Evolutionary conservation across 2,329 filamentous ascomycete species (phyloP).

Genomic region (Diaporthe velutina): DNA sequence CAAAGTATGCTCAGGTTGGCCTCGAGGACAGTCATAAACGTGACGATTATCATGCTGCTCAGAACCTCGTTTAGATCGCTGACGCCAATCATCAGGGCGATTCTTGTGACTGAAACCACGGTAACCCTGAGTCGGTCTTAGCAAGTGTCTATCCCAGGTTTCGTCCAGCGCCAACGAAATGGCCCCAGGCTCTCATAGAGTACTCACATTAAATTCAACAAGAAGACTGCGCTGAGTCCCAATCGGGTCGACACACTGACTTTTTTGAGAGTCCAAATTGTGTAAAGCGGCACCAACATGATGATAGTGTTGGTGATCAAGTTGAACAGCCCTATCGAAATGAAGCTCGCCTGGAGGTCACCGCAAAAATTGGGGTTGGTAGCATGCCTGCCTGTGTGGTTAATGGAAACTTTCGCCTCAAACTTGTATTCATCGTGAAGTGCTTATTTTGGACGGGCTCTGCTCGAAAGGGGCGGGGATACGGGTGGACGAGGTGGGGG

Average conservation of each 20-base stretch:
- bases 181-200: background rate
- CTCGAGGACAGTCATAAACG: slow-evolving; percentile 29
- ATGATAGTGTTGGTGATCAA: slow-evolving; percentile 54
- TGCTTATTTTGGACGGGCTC: background rate
- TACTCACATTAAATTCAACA: slow-evolving; percentile 33
- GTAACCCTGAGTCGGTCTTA: slow-evolving; percentile 23
- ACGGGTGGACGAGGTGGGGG: too few relatives aligned
- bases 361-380: slow-evolving; percentile 44
- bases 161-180: too few relatives aligned
- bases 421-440: background rate
- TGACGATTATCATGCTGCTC: background rate
- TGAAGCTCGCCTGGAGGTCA: slow-evolving; percentile 52
- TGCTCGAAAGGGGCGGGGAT: too few relatives aligned
- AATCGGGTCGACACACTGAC: slow-evolving; percentile 37
- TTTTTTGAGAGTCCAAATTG: slow-evolving; percentile 54
- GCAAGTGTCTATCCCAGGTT: background rate
- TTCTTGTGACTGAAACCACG: slow-evolving; percentile 33
- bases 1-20: slow-evolving; percentile 32
- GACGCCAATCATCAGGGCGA: slow-evolving; percentile 5
- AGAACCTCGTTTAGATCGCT: background rate
- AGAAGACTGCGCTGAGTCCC: slow-evolving; percentile 30
- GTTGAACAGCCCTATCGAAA: slow-evolving; percentile 54
- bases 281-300: slow-evolving; percentile 53
- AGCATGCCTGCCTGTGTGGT: slow-evolving; percentile 3
- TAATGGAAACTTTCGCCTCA: background rate